Conservation (phyloP, 257 asterid species). For the Salvia miltiorrhiza region DNA sequence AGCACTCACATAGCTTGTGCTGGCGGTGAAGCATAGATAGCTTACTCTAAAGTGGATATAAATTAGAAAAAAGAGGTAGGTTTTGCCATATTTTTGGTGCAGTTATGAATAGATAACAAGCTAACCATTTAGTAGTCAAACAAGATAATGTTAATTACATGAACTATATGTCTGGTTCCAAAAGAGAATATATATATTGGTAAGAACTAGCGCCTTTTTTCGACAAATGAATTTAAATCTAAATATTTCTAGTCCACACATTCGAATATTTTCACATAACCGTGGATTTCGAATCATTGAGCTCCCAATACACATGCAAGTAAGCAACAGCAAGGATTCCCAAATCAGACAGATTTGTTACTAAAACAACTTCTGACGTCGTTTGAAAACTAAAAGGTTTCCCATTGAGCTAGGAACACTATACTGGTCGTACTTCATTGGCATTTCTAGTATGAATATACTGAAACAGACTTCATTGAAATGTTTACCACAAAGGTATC, state of each 20-base stretch:
- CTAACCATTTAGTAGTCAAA: background rate
- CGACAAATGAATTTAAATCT: background rate
- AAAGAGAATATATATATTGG: background rate
- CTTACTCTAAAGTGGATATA: background rate
- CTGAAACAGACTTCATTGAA: background rate
- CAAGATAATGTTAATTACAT: background rate
- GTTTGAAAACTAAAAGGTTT: background rate
- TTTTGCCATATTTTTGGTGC: background rate
- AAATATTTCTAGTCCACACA: background rate
- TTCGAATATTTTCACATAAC: constrained; percentile 7
- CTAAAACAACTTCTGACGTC: background rate
- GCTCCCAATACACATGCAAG: background rate
- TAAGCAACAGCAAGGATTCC: background rate
- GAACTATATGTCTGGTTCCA: background rate
- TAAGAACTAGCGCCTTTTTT: background rate
- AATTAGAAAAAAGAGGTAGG: background rate
- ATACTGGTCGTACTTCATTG: background rate
- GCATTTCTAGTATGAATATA: background rate
- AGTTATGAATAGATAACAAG: background rate
- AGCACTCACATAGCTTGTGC: background rate
- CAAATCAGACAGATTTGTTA: background rate
- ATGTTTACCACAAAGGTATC: background rate
- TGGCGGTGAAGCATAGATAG: background rate
- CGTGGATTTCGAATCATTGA: too few relatives aligned
- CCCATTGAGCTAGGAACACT: background rate